Evolutionary conservation across 2,329 filamentous ascomycete species (phyloP).

Genomic region (Trichoderma koningiopsis): DNA sequence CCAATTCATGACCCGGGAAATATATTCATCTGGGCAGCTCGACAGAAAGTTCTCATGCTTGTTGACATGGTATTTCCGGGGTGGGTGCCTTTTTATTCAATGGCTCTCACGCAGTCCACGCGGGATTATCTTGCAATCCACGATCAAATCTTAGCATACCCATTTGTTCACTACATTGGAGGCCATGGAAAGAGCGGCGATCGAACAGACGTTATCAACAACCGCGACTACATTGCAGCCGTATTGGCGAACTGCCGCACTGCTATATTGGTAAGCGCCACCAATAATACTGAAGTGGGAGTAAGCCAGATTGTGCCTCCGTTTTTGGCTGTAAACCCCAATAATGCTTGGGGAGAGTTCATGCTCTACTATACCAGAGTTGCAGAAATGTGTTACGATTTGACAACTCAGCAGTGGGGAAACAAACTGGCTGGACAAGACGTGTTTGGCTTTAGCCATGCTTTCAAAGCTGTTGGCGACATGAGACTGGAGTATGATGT

Average conservation of each 20-base stretch:
- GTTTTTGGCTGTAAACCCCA: neutral
- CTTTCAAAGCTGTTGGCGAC: neutral
- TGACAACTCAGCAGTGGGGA: neutral
- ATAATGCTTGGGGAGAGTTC: neutral
- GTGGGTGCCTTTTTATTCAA: neutral
- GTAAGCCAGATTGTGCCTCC: neutral
- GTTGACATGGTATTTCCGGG: constrained; percentile 7
- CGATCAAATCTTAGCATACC: neutral
- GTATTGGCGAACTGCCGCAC: neutral
- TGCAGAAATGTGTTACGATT: neutral
- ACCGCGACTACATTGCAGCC: neutral
- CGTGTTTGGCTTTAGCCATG: neutral
- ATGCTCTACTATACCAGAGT: neutral
- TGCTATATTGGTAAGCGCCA: neutral
- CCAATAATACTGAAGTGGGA: neutral
- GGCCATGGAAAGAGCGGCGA: neutral
- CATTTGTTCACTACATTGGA: neutral
- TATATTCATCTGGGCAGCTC: neutral
- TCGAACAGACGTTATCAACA: neutral
- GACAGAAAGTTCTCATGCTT: constrained; percentile 2
- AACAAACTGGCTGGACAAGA: neutral
- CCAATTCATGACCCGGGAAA: neutral
- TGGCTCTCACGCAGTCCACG: neutral
- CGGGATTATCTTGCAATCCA: neutral
- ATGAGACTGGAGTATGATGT: neutral